A percentile compares a stretch with the other conserved stretches of the same genome.
phyloP scores from a whole-genome alignment of 2,329 filamentous ascomycete genomes.

The Phialemoniopsis sp. region DNA sequence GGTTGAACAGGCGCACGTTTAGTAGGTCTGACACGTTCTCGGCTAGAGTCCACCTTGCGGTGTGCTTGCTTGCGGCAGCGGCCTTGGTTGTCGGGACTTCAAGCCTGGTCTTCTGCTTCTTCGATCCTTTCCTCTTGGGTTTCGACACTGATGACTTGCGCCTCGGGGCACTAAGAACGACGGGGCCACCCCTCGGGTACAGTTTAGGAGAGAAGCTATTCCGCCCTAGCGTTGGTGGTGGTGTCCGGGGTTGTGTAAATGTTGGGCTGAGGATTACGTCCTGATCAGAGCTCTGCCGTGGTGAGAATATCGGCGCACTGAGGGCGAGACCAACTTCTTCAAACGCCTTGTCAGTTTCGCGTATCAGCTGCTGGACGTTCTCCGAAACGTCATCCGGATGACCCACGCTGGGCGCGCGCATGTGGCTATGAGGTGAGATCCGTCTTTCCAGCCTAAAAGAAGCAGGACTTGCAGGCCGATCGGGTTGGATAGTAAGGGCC shows the following conservation, averaged over 20 bases:
- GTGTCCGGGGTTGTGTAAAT: slow-evolving; percentile 8
- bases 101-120: slow-evolving; percentile 24
- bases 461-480: no score
- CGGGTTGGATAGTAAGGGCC: slow-evolving; percentile 18
- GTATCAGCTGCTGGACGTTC: slow-evolving; percentile 39
- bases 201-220: neutral
- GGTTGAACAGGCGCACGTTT: slow-evolving; percentile 48
- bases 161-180: slow-evolving; percentile 12
- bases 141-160: slow-evolving; percentile 24
- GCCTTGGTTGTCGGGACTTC: slow-evolving; percentile 16
- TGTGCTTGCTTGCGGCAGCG: slow-evolving; percentile 19
- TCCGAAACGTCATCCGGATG: slow-evolving; percentile 20
- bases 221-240: neutral
- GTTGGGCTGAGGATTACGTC: slow-evolving; percentile 5
- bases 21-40: slow-evolving; percentile 56
- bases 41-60: slow-evolving; percentile 46
- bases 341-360: slow-evolving; percentile 47
- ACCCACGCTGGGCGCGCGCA: no score
- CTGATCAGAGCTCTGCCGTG: slow-evolving; percentile 25
- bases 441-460: no score
- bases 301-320: slow-evolving; percentile 6
- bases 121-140: slow-evolving; percentile 35
- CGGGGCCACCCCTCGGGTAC: slow-evolving; percentile 6
- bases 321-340: slow-evolving; percentile 37
- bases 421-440: slow-evolving; percentile 14